phyloP scores from a whole-genome alignment of 1,139 yeast genomes.

The Pichia sp. region DNA sequence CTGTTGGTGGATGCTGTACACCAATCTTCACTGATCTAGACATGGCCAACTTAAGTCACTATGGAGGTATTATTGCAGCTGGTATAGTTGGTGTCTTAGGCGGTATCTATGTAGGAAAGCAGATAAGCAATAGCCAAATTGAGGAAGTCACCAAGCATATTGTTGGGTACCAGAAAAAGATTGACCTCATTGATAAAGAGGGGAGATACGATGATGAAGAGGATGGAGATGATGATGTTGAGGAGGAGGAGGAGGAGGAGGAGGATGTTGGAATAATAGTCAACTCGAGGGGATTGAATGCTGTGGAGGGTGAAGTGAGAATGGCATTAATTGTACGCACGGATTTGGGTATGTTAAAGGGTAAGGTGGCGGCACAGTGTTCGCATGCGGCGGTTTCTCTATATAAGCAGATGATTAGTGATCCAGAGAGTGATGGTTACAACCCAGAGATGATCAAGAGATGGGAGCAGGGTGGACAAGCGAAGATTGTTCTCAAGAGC shows the following conservation, averaged over 20 bases:
- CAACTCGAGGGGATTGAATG: conserved; percentile 51
- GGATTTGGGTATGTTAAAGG: conserved; percentile 88
- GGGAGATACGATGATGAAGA: conserved; percentile 12
- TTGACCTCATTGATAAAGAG: not conserved
- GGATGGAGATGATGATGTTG: conserved; percentile 29
- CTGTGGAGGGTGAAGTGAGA: conserved; percentile 68
- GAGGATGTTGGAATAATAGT: conserved; percentile 26
- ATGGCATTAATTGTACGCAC: conserved; percentile 87
- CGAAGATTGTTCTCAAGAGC: conserved; percentile 86
- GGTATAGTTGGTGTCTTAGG: conserved; percentile 5
- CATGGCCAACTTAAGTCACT: too few species aligned
- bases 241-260: conserved; percentile 42
- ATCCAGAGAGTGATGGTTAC: conserved; percentile 30
- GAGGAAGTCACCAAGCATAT: too few species aligned
- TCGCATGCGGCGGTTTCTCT: conserved; percentile 95
- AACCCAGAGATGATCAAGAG: conserved; percentile 56
- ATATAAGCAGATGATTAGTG: conserved; percentile 58
- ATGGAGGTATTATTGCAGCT: too few species aligned
- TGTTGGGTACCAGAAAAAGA: too few species aligned
- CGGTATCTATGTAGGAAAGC: conserved; percentile 5
- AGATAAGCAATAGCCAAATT: too few species aligned
- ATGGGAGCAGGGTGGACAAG: conserved; percentile 88
- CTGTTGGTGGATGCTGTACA: too few species aligned
- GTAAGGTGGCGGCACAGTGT: conserved; percentile 97
- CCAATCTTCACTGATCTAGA: too few species aligned